Conservation (phyloP, 2,329 filamentous ascomycete species). For the Fusarium sp. region DNA sequence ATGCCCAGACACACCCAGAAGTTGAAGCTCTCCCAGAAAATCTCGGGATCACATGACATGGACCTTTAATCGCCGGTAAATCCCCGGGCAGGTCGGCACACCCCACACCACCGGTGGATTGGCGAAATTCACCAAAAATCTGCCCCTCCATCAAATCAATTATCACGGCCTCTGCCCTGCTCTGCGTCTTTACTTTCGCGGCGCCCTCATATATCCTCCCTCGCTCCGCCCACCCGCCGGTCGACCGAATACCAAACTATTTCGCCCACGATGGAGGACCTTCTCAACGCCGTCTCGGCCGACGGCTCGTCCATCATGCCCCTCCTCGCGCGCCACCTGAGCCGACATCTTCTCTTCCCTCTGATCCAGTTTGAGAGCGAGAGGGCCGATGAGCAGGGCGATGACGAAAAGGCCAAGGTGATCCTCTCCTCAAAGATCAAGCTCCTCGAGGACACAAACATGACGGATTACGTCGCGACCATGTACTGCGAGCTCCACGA, state of each 20-base stretch:
- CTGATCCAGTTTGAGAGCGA: constrained; percentile 91
- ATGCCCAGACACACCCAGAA: constrained; percentile 21
- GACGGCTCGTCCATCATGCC: constrained; percentile 85
- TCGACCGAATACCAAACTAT: constrained; percentile 26
- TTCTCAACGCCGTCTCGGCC: constrained; percentile 66
- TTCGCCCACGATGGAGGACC: constrained; percentile 54
- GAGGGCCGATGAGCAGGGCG: constrained; percentile 81
- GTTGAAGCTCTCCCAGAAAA: constrained; percentile 46
- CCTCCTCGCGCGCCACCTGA: constrained; percentile 90
- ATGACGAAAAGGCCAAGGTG: constrained; percentile 70
- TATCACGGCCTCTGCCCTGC: constrained; percentile 20
- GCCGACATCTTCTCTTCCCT: constrained; percentile 96
- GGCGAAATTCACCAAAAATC: constrained; percentile 58
- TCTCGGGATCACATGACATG: constrained; percentile 54
- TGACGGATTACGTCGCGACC: constrained; percentile 97
- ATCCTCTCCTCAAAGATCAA: constrained; percentile 91
- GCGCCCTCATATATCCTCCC: constrained; percentile 41
- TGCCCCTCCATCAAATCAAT: constrained; percentile 54
- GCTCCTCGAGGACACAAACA: constrained; percentile 96
- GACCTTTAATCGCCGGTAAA: constrained; percentile 48
- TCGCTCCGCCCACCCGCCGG: constrained; percentile 17
- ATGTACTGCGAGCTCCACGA: constrained; percentile 91
- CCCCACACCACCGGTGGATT: constrained; percentile 55
- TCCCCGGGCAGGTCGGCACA: constrained; percentile 46
- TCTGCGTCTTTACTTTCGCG: constrained; percentile 41